Evolutionary conservation across 2,329 filamentous ascomycete genomes (phyloP).

Genomic region (Trichoderma citrinoviride): DNA sequence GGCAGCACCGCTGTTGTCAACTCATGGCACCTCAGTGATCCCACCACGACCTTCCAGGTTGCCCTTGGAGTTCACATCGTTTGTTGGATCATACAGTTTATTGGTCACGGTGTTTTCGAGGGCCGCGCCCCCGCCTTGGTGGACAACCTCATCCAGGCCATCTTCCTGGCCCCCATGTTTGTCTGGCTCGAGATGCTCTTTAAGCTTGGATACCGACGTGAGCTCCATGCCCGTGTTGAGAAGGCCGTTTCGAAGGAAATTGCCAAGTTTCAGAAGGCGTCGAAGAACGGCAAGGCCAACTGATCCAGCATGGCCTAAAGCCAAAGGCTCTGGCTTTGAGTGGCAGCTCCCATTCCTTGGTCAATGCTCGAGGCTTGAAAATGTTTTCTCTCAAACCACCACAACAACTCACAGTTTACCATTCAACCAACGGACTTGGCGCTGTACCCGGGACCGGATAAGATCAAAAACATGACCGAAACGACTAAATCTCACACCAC

Average conservation of each 20-base stretch:
- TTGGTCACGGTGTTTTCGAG: constrained; percentile 89
- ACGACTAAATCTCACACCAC: neutral
- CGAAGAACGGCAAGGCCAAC: constrained; percentile 54
- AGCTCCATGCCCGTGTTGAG: constrained; percentile 78
- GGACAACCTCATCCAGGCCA: constrained; percentile 86
- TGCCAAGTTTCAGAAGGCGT: constrained; percentile 65
- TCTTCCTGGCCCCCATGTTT: constrained; percentile 92
- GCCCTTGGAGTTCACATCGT: constrained; percentile 68
- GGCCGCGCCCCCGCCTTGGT: constrained; percentile 82
- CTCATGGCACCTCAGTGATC: constrained; percentile 61
- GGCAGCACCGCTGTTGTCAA: constrained; percentile 73
- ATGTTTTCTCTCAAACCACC: neutral
- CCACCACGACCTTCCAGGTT: constrained; percentile 48
- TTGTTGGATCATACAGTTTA: constrained; percentile 84
- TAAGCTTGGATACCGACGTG: constrained; percentile 82
- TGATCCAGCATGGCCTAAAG: constrained; percentile 29
- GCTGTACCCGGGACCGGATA: neutral
- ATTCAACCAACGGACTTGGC: neutral
- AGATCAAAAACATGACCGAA: neutral
- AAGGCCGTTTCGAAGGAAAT: constrained; percentile 74
- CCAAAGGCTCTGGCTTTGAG: neutral
- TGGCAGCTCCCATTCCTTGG: neutral
- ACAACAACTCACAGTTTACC: neutral
- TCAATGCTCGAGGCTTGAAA: neutral
- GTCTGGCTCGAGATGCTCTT: constrained; percentile 97